A percentile compares a stretch with the other conserved stretches of the same genome.
Evolutionary conservation across 1,284 basidiomycete genomes (phyloP).

Genomic region (Pyrrhoderma noxium): DNA sequence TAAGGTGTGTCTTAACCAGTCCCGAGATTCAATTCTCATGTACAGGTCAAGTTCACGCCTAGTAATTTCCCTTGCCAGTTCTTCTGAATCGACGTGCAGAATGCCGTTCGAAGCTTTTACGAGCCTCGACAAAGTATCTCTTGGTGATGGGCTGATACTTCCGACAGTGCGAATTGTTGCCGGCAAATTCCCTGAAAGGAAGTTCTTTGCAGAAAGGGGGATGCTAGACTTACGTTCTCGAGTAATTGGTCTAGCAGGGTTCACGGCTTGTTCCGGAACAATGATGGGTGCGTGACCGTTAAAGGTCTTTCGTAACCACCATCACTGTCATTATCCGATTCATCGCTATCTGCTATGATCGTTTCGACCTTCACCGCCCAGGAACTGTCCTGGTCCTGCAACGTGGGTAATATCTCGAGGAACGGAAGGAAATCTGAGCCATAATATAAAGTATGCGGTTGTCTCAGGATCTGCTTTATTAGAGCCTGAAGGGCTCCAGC

Average conservation of each 20-base stretch:
- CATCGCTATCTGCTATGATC: constrained; percentile 52
- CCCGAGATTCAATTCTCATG: constrained; percentile 67
- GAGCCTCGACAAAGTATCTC: constrained; percentile 10
- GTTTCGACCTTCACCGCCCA: constrained; percentile 65
- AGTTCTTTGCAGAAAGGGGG: constrained; percentile 42
- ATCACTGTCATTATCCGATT: constrained; percentile 48
- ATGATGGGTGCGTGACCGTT: constrained; percentile 17
- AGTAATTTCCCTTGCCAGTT: constrained; percentile 75
- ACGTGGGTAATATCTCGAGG: constrained; percentile 52
- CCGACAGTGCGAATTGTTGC: constrained; percentile 4
- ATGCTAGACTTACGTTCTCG: constrained; percentile 62
- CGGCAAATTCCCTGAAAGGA: constrained; percentile 20
- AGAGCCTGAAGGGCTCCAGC: constrained; percentile 64
- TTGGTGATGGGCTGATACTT: constrained; percentile 3
- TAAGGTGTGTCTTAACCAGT: constrained; percentile 73
- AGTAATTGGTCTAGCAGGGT: constrained; percentile 22
- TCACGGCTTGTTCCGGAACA: constrained; percentile 16
- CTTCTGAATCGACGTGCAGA: constrained; percentile 31
- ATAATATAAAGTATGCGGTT: constrained; percentile 75
- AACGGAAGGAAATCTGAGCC: constrained; percentile 77
- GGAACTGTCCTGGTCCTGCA: constrained; percentile 55
- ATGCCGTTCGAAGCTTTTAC: constrained; percentile 27
- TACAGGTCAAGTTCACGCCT: constrained; percentile 56
- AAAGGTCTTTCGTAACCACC: constrained; percentile 33
- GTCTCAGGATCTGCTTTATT: constrained; percentile 67